phyloP scores from a whole-genome alignment of 2,329 filamentous ascomycete genomes.

The Clonostachys sp. region DNA sequence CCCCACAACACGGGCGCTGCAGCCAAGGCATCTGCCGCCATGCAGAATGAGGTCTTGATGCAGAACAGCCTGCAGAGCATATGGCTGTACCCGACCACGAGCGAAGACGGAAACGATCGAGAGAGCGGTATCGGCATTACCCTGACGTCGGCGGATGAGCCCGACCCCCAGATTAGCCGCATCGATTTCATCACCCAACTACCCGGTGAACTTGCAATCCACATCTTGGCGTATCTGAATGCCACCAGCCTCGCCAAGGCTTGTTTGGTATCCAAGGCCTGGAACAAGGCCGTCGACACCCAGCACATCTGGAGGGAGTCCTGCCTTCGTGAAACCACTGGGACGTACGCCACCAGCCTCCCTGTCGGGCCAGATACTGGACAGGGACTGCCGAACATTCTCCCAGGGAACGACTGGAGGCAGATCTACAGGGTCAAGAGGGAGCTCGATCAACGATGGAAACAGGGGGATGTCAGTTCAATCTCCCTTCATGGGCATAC shows the following conservation, averaged over 20 bases:
- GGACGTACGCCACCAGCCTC: slow-evolving; percentile 53
- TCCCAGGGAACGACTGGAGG: slow-evolving; percentile 75
- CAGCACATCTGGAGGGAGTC: slow-evolving; percentile 61
- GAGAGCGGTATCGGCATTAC: slow-evolving; percentile 63
- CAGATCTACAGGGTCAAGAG: slow-evolving; percentile 75
- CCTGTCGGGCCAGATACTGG: slow-evolving; percentile 48
- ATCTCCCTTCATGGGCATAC: slow-evolving; percentile 90
- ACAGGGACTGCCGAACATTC: slow-evolving; percentile 48
- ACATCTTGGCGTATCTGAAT: slow-evolving; percentile 53
- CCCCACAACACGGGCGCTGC: slow-evolving; percentile 56
- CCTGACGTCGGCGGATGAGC: slow-evolving; percentile 36
- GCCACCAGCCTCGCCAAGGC: slow-evolving; percentile 43
- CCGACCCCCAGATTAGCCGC: slow-evolving; percentile 38
- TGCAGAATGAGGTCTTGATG: slow-evolving; percentile 46
- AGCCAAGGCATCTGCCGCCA: slow-evolving; percentile 55
- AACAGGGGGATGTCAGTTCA: slow-evolving; percentile 68
- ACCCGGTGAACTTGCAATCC: slow-evolving; percentile 54
- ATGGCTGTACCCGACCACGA: slow-evolving; percentile 30
- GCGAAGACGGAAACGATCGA: slow-evolving; percentile 48
- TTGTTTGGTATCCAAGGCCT: slow-evolving; percentile 43
- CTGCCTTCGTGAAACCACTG: slow-evolving; percentile 56
- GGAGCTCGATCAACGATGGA: slow-evolving; percentile 76
- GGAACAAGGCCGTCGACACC: slow-evolving; percentile 41
- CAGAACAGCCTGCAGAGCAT: slow-evolving; percentile 27
- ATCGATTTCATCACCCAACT: slow-evolving; percentile 54